Evolutionary conservation across 2,329 filamentous ascomycete genomes (phyloP).

Genomic region (Colletotrichum noveboracense): DNA sequence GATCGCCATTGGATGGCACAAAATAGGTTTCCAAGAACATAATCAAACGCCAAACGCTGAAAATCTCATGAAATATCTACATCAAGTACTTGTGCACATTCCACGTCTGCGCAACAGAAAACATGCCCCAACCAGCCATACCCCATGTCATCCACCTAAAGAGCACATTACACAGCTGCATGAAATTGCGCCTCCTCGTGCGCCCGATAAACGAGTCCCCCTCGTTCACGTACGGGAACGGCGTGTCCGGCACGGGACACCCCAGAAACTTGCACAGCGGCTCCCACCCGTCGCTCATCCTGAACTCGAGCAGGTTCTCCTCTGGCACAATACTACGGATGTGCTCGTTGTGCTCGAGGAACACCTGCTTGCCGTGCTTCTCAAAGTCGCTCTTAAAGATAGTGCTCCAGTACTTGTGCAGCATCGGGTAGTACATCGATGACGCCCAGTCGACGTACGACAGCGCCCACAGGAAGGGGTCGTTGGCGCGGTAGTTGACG

Average conservation of each 20-base stretch:
- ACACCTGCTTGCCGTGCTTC: slow-evolving; percentile 31
- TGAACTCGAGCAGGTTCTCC: slow-evolving; percentile 10
- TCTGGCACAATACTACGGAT: neutral
- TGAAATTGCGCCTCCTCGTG: neutral
- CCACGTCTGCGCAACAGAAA: neutral
- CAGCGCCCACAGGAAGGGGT: slow-evolving; percentile 23
- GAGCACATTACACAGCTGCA: neutral
- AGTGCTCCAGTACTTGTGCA: slow-evolving; percentile 70
- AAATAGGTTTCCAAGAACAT: neutral
- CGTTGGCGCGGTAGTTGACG: slow-evolving; percentile 30
- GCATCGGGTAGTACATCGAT: slow-evolving; percentile 72
- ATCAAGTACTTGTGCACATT: neutral
- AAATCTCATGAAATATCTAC: neutral
- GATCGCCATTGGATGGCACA: too few relatives aligned
- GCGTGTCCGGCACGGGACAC: slow-evolving; percentile 34
- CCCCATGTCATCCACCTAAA: neutral
- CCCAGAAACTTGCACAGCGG: slow-evolving; percentile 47
- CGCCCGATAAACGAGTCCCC: neutral
- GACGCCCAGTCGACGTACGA: slow-evolving; percentile 63
- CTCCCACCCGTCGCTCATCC: slow-evolving; percentile 42
- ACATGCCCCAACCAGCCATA: neutral
- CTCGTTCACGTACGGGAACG: slow-evolving; percentile 40
- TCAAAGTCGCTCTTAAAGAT: slow-evolving; percentile 72
- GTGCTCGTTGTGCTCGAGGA: slow-evolving; percentile 15
- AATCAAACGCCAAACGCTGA: neutral